Conservation (phyloP, 2,329 filamentous ascomycete genomes). For the Juglanconis juglandina region DNA sequence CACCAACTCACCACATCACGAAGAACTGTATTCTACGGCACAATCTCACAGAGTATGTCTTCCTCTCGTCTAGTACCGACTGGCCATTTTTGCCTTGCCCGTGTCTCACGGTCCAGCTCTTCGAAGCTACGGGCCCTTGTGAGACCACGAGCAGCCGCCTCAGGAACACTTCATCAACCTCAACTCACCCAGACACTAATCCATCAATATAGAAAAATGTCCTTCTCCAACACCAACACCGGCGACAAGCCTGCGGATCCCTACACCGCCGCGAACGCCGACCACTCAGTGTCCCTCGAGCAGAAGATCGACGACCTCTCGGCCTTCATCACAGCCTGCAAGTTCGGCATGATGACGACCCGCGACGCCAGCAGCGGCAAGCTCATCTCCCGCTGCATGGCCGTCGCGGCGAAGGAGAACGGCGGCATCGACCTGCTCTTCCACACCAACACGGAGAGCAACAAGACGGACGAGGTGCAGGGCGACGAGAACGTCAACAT, state of each 20-base stretch:
- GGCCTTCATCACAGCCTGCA: constrained; percentile 67
- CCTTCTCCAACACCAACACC: constrained; percentile 57
- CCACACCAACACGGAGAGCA: constrained; percentile 85
- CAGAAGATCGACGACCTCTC: constrained; percentile 74
- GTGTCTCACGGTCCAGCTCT: background rate
- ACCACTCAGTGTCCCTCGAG: constrained; percentile 60
- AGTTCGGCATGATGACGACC: constrained; percentile 90
- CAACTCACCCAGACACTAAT: constrained; percentile 5
- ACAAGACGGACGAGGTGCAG: constrained; percentile 79
- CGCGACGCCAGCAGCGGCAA: constrained; percentile 60
- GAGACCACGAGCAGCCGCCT: background rate
- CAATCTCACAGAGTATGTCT: constrained; percentile 8
- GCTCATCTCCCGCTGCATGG: constrained; percentile 82
- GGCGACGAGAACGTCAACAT: constrained; percentile 74
- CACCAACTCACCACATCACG: background rate
- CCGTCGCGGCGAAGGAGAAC: constrained; percentile 73
- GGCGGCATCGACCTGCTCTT: constrained; percentile 81
- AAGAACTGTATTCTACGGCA: background rate
- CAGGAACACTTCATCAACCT: background rate
- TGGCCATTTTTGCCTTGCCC: background rate
- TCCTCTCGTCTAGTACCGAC: background rate
- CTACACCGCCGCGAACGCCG: constrained; percentile 70
- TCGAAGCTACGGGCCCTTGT: background rate
- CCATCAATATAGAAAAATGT: constrained; percentile 12
- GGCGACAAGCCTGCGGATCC: constrained; percentile 67